Percentiles rank a stretch among this genome's conserved stretches.
phyloP scores from a whole-genome alignment of 2,329 filamentous ascomycete genomes.

The Sordariomycetes sp. region DNA sequence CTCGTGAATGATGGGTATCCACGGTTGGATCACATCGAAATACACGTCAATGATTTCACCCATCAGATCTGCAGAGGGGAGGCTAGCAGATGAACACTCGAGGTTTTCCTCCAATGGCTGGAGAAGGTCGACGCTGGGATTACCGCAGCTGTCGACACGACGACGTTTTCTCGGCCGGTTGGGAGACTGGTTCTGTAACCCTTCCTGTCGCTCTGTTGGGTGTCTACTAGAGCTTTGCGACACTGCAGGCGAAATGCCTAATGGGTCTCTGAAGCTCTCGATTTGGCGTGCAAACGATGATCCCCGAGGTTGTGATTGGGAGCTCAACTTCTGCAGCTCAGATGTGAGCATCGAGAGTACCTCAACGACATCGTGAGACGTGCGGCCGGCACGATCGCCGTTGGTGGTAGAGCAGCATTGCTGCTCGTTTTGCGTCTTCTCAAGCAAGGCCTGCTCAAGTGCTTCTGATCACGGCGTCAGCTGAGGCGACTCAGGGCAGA shows the following conservation, averaged over 20 bases:
- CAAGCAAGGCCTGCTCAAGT: conserved; percentile 2
- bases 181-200: too few relatives aligned
- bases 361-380: conserved; percentile 7
- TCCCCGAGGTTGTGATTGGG: too few relatives aligned
- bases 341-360: conserved; percentile 10
- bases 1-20: conserved; percentile 27
- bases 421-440: too few relatives aligned
- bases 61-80: conserved; percentile 7
- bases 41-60: conserved; percentile 15
- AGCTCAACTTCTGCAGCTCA: conserved; percentile 11
- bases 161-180: conserved; percentile 4
- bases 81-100: conserved; percentile 13
- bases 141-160: conserved; percentile 13
- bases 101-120: conserved; percentile 10
- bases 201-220: too few relatives aligned
- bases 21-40: conserved; percentile 27
- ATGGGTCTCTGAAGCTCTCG: too few relatives aligned
- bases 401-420: too few relatives aligned
- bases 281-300: too few relatives aligned
- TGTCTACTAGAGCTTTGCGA: too few relatives aligned
- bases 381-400: too few relatives aligned
- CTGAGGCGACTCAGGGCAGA: too few relatives aligned
- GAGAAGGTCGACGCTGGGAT: conserved; percentile 10
- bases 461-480: conserved; percentile 1
- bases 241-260: too few relatives aligned